A percentile compares a stretch with the other conserved stretches of the same genome.
Conservation (phyloP, 352 stramenopile species). For the Pythium oligandrum region DNA sequence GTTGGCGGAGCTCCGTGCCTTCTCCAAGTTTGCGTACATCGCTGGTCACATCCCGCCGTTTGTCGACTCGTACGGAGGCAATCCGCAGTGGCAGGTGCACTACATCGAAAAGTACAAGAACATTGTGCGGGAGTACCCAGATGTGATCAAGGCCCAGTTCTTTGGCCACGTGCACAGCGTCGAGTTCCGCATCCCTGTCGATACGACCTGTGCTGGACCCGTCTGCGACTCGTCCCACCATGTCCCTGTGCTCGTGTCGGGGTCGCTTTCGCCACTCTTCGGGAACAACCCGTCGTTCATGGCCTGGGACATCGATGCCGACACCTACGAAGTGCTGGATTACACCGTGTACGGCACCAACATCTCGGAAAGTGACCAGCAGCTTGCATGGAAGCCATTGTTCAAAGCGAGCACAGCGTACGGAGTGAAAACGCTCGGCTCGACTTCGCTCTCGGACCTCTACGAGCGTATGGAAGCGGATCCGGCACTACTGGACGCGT, state of each 20-base stretch:
- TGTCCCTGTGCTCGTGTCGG: conserved; percentile 67
- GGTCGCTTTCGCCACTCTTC: conserved; percentile 87
- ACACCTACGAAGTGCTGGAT: conserved; percentile 67
- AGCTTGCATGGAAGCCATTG: conserved; percentile 44
- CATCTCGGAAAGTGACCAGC: conserved; percentile 33
- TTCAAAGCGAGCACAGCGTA: conserved; percentile 58
- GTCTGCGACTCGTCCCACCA: conserved; percentile 16
- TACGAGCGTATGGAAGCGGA: conserved; percentile 46
- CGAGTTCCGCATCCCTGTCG: conserved; percentile 75
- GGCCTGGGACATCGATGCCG: conserved; percentile 67
- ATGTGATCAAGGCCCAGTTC: conserved; percentile 79
- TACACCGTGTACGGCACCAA: conserved; percentile 77
- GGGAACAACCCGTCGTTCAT: conserved; percentile 90
- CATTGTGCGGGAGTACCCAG: conserved; percentile 54
- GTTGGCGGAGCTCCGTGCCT: conserved; percentile 36
- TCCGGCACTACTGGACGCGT: conserved; percentile 47
- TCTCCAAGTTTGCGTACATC: conserved; percentile 73
- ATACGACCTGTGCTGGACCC: conserved; percentile 20
- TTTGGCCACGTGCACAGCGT: conserved; percentile 92
- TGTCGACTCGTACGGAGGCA: conserved; percentile 80
- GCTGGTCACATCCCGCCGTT: conserved; percentile 89
- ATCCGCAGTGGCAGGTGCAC: conserved; percentile 78
- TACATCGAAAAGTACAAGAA: conserved; percentile 83
- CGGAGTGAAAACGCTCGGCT: conserved; percentile 44
- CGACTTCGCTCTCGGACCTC: conserved; percentile 33